Evolutionary conservation across 805 yeast species (phyloP).

Genomic region (Candida sonorensis): DNA sequence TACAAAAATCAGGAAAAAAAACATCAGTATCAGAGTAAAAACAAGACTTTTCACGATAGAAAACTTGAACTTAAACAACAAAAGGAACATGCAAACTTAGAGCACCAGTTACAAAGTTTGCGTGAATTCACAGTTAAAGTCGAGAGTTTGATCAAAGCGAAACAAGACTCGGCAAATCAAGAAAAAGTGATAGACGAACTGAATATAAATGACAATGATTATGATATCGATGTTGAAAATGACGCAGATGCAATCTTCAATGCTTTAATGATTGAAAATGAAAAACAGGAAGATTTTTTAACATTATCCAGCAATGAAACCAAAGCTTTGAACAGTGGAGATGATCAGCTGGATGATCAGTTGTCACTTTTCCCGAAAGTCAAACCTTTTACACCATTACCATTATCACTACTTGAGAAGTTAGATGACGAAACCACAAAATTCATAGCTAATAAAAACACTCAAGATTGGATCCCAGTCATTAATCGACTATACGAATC

Average conservation of each 20-base stretch:
- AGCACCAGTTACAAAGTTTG: conserved; percentile 23
- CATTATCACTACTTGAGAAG: conserved; percentile 29
- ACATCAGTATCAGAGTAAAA: too few species aligned
- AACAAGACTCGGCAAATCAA: conserved; percentile 12
- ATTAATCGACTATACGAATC: conserved; percentile 27
- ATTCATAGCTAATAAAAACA: conserved; percentile 31
- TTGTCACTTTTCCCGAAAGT: conserved; percentile 20
- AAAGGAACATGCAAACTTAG: conserved; percentile 21
- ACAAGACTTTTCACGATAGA: too few species aligned
- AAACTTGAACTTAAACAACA: conserved; percentile 13
- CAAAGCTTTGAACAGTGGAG: neutral
- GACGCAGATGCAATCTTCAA: conserved; percentile 24
- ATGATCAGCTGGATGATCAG: too few species aligned
- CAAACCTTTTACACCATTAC: conserved; percentile 25
- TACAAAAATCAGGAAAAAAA: too few species aligned
- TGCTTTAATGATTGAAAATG: conserved; percentile 16
- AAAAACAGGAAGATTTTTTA: too few species aligned
- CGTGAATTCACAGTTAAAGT: conserved; percentile 23
- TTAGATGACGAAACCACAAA: conserved; percentile 33
- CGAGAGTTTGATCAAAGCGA: conserved; percentile 16
- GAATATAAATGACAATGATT: conserved; percentile 13
- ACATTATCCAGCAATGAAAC: too few species aligned
- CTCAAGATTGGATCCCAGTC: conserved; percentile 43
- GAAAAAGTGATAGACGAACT: conserved; percentile 15
- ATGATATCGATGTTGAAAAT: conserved; percentile 11